A percentile compares a stretch with the other conserved stretches of the same genome.
Evolutionary conservation across 805 yeast species (phyloP).

Genomic region (Saccharomycodes ludwigii): DNA sequence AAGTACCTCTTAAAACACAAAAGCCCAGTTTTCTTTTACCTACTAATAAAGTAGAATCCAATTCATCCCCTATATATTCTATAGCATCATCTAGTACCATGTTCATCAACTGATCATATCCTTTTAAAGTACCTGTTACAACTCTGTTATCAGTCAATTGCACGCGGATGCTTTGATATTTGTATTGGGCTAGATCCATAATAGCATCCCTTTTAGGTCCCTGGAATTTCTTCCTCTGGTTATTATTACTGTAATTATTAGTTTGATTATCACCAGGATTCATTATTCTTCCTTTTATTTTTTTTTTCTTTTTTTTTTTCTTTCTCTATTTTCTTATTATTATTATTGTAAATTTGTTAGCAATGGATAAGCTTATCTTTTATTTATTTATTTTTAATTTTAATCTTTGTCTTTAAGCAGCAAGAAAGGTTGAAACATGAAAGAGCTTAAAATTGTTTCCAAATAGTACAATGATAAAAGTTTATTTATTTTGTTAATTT

Average conservation of each 20-base stretch:
- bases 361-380: background rate
- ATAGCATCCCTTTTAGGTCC: constrained; percentile 89
- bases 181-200: constrained; percentile 63
- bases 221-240: constrained; percentile 32
- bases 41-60: constrained; percentile 37
- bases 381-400: background rate
- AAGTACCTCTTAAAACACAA: constrained; percentile 80
- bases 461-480: too few relatives aligned
- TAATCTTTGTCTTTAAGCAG: too few relatives aligned
- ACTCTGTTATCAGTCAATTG: constrained; percentile 80
- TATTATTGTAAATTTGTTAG: background rate
- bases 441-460: too few relatives aligned
- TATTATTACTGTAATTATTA: constrained; percentile 2
- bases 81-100: constrained; percentile 58
- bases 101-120: constrained; percentile 74
- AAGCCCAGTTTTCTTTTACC: constrained; percentile 60
- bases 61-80: constrained; percentile 52
- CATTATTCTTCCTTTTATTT: constrained; percentile 5
- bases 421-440: too few relatives aligned
- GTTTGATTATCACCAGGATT: constrained; percentile 8
- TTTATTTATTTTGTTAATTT: too few relatives aligned
- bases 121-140: constrained; percentile 70
- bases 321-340: background rate
- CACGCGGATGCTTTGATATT: constrained; percentile 61
- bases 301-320: constrained; percentile 5